These are phyloP conservation scores for Trichoderma afroharzianum DNA, from an alignment of 2,329 filamentous ascomycete species.

Conservation along the genomic window DNA sequence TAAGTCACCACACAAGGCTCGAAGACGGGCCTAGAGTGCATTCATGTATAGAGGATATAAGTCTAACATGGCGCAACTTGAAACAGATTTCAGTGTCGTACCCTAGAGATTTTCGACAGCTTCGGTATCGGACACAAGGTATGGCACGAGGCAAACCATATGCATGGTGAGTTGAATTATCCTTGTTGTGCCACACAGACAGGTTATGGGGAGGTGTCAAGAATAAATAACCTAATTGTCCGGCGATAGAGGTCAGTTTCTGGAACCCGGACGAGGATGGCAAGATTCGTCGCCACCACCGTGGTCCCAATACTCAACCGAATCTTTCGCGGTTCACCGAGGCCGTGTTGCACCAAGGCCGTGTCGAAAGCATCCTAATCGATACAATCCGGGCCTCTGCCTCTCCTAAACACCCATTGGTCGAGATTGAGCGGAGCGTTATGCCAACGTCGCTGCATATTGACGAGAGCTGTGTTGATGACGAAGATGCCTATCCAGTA, in stretches of 20 bases:
- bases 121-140: conserved; percentile 63
- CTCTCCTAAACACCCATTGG: conserved; percentile 31
- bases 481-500: conserved; percentile 56
- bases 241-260: conserved; percentile 27
- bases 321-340: conserved; percentile 62
- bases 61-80: background rate
- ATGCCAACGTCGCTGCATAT: conserved; percentile 54
- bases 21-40: background rate
- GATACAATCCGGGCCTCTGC: conserved; percentile 56
- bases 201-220: background rate
- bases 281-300: conserved; percentile 52
- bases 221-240: background rate
- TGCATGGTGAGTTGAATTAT: conserved; percentile 49
- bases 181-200: conserved; percentile 16
- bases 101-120: conserved; percentile 69
- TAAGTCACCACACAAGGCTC: conserved; percentile 16
- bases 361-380: conserved; percentile 64
- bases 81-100: conserved; percentile 54
- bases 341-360: conserved; percentile 66
- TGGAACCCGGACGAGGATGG: conserved; percentile 61
- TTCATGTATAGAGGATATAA: background rate
- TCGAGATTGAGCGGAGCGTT: conserved; percentile 57
- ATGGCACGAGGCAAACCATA: conserved; percentile 64
- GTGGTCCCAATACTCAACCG: conserved; percentile 59
- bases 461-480: conserved; percentile 47